Base-by-base conservation (phyloP, 805 yeast species). In the Naumovozyma dairenensis region DNA sequence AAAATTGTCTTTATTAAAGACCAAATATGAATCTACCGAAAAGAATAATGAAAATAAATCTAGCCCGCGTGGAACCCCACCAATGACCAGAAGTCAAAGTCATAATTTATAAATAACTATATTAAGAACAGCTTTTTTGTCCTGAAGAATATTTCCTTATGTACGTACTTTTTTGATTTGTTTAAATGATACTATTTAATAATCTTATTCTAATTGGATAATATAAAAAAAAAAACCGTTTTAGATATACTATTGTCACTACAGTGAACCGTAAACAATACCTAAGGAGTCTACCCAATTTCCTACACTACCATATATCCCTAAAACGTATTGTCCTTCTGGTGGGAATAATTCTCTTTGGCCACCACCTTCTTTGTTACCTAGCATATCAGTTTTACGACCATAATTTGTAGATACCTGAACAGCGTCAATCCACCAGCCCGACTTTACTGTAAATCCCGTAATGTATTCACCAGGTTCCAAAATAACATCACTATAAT, bases 351-450 rank as follows among this genome's bases (percentile, higher is more conserved):
- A 57, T 14, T 67, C 66, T 21, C 74, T 70, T 6, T 67, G 51
- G 3, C 79, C 69, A 7, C 81, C 80, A 5, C 96, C 96, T 6
- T 66, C 65, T 1, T 60, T 52, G 31, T 81, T 81, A 10, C 96
- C 96, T 44, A 63, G 71, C 66, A 72, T 58, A 2, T 66, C 67
- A 25, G 80, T 71, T 1, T 62, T 46, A 39, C 76, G 63, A 2
- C 80, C 80, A 3, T 51, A 51, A 36, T 60, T 63, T 2, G 94
- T 81, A 14, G 75, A 65, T 21, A 92, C 61, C 51, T 82, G 92
- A 16, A 84, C 62, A 1, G 80, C 95, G 63, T 92, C 97, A 4
- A 92, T 65, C 96, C 97, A 92, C 2, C 67, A 75, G 8, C 97
- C 97, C 27, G 74, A 65, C 43, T 94, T 66, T 29, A 85, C 60